Percentiles rank a stretch among this genome's conserved stretches.
phyloP scores from a whole-genome alignment of 139 green algal species.

The Diplosphaera chodatii region DNA sequence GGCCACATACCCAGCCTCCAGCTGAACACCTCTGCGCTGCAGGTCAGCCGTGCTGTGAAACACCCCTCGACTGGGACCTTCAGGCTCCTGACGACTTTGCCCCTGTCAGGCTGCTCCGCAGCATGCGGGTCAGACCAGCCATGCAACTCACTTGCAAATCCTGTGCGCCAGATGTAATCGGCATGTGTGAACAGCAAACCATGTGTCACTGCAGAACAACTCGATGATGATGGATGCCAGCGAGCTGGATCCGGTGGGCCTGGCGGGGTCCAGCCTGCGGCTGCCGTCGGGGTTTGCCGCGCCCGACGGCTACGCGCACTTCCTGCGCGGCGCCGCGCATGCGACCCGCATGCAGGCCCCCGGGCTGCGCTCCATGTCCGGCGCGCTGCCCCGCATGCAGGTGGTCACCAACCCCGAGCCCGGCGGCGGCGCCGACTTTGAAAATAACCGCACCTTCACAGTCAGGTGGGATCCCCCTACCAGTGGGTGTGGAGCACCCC shows the following conservation, averaged over 20 bases:
- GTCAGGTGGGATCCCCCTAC: too few relatives aligned
- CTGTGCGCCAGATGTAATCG: too few relatives aligned
- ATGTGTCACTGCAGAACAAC: not conserved
- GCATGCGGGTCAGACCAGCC: too few relatives aligned
- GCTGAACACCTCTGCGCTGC: not conserved
- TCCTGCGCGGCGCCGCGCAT: not conserved
- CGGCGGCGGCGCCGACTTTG: not conserved
- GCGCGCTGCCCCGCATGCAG: not conserved
- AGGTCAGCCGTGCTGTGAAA: too few relatives aligned
- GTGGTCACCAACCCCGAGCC: not conserved
- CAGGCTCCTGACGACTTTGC: too few relatives aligned
- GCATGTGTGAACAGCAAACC: too few relatives aligned
- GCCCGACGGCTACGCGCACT: not conserved
- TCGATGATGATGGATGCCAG: not conserved
- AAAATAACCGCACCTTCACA: not conserved
- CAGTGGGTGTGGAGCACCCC: too few relatives aligned
- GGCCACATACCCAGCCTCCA: not conserved
- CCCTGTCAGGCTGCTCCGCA: too few relatives aligned
- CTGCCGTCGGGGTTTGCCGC: not conserved
- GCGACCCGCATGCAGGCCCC: not conserved
- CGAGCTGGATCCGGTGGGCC: not conserved
- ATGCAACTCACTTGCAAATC: too few relatives aligned
- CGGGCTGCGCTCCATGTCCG: not conserved
- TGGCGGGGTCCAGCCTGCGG: not conserved
- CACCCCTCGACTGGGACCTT: too few relatives aligned